Base-by-base conservation (phyloP, 306 rosid genomes). In the Sesbania bispinosa region DNA sequence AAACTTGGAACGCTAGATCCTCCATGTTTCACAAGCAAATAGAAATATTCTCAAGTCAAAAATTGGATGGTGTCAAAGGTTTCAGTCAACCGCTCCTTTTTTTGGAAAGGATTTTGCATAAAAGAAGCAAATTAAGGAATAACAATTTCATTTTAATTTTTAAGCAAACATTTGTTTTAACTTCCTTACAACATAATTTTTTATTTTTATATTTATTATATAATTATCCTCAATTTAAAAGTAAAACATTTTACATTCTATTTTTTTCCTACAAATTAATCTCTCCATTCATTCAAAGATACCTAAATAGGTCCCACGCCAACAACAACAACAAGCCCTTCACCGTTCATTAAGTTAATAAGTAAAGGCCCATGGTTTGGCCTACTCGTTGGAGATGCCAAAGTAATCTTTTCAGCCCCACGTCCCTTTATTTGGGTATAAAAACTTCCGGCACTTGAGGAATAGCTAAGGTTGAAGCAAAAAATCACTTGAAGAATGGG, bases 381-480 rank as follows among this genome's bases (percentile, higher is more conserved):
- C 80, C 69, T 62, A 46, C 41, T 63, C 65, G 43, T 64, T 70
- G 60, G 41, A 83, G 96, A 87, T 92, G 88, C 93, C 80, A 82
- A 74, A 38, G 83, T 82, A 69, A 69, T 82, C 82, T 68, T 80
- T 77, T 66, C 69, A 69, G 59, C 86, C 79, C 75, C 89, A 80
- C 75, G 4, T 35, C 79, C 74, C 75, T 87, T 87, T 71, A 20
- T 74, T 77, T 48, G 75, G 69, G 84, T 79, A 68, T 79, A 82
- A 75, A 75, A 20, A 59, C 32, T 27, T 67, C 15, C 48, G 19
- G 77, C 67, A 67, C 55, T 50, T 79, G 54, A 29, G 63, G 50
- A 72, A 78, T 14, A 59, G 50, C n/a, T n/a, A n/a, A n/a, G 55
- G 45, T 50, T 76, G 57, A 66, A 30, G 72, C 65, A 43, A 72